Base-by-base conservation (phyloP, 2,329 filamentous ascomycete genomes). In the Aspergillus caelatus region DNA sequence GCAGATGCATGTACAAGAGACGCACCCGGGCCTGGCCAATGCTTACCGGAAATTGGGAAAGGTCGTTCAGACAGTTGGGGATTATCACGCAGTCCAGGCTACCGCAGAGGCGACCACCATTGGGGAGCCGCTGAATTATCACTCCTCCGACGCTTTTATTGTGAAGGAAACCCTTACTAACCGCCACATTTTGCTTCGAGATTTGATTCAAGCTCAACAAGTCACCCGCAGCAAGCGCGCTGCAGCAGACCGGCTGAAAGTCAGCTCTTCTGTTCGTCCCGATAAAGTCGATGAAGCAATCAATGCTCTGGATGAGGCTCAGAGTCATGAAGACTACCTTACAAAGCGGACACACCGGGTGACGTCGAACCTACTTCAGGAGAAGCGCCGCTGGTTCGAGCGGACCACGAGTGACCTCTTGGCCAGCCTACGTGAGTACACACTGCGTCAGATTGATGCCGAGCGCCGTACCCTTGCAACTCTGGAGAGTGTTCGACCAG, bases 261-360 rank as follows among this genome's bases (percentile, higher is more conserved):
- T 90, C 21, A 93, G 89, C 77, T 91, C 92, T 19, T 95, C 89
- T 62, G 94, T 99, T 41, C 91, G 93, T 66, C 87, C 91, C 41
- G 95, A 99, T 75, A 99, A 98, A 81, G 95, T 98, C 32, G 95
- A 99, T 76, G 95, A 99, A 79, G 95, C 95, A n/a, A 96, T 99
- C 72, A 86, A 89, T 21, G 87, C 93, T 5, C 85, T 98, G 5
- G 93, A 97, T 67, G 95, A 98, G 74, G 95, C 95, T 4, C 86
- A 91, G 61, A 89, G 86, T 67, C 88, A 91, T 69, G 95, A 99
- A 79, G 83, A 88, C 16, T 91, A 93, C 72, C 86, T 99, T 28
- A 87, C 88, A 65, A 88, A 91, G 71, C 97, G 97, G 81, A 96
- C 93, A 0, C 89, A 93, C 65, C 88, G 92, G 55, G 94, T 99